Conservation (phyloP, 768 basidiomycete genomes). For the Leccinum olivaceopallidum region DNA sequence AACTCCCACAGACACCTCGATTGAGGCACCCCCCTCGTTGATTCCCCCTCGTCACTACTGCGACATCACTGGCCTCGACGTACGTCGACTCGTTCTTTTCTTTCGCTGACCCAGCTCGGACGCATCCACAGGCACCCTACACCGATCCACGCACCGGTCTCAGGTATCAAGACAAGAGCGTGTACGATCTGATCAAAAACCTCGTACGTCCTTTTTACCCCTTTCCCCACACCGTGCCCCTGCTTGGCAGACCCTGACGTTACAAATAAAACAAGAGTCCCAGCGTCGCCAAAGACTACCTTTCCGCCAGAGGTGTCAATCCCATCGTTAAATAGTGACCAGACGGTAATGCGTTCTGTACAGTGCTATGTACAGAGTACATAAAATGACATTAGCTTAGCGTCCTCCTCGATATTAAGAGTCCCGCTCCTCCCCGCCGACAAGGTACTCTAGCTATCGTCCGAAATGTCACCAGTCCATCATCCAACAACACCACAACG, state of each 20-base stretch:
- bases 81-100: constrained; percentile 21
- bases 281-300: constrained; percentile 74
- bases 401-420: background rate
- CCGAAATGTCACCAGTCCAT: background rate
- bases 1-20: constrained; percentile 58
- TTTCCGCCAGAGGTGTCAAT: constrained; percentile 55
- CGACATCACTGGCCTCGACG: constrained; percentile 86
- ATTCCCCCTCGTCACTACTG: constrained; percentile 77
- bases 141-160: constrained; percentile 80
- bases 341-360: no score
- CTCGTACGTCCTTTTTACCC: constrained; percentile 48
- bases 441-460: background rate
- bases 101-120: background rate
- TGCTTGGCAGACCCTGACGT: background rate
- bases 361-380: background rate
- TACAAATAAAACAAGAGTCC: constrained; percentile 42
- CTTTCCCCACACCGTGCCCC: background rate
- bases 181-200: constrained; percentile 80
- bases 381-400: background rate
- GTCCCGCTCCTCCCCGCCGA: background rate
- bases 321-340: constrained; percentile 37
- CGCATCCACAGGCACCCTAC: constrained; percentile 58
- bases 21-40: constrained; percentile 84
- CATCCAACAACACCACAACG: background rate
- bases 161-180: constrained; percentile 81